Conservation (phyloP, 208 protist species). For the Entamoeba dispar region DNA sequence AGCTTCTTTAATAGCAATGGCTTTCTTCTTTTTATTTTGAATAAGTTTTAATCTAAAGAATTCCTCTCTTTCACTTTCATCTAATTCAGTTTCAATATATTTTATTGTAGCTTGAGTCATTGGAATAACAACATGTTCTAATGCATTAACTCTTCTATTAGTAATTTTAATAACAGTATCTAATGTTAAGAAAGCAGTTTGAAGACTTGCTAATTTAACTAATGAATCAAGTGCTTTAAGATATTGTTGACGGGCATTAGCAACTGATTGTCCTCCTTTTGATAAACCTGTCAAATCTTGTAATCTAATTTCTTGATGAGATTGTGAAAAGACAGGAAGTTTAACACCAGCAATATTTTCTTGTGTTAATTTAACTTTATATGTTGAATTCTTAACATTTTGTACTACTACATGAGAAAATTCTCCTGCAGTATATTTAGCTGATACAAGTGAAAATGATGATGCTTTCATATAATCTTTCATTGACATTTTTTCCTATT, state of each 20-base stretch:
- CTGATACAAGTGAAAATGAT: conserved; percentile 72
- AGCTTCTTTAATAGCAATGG: not conserved
- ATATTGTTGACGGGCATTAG: not conserved
- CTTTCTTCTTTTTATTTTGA: conserved; percentile 13
- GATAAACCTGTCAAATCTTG: conserved; percentile 4
- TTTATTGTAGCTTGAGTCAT: conserved; percentile 71
- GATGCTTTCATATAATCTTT: conserved; percentile 37
- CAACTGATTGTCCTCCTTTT: conserved; percentile 4
- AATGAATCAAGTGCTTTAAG: not conserved
- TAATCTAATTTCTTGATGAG: not conserved
- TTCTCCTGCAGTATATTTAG: conserved; percentile 51
- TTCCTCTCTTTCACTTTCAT: conserved; percentile 52
- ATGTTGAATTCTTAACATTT: not conserved
- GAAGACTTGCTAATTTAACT: conserved; percentile 2
- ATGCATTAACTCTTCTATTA: conserved; percentile 94
- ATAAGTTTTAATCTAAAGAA: conserved; percentile 21
- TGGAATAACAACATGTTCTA: conserved; percentile 92
- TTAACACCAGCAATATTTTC: conserved; percentile 20
- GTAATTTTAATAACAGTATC: conserved; percentile 92
- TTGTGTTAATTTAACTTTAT: not conserved
- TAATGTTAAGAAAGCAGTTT: conserved; percentile 75
- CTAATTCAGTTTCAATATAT: conserved; percentile 89
- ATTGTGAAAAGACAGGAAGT: conserved; percentile 13
- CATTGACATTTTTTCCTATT: conserved; percentile 38
- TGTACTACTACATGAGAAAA: conserved; percentile 52